Base-by-base conservation (phyloP, 495 filamentous ascomycete species). In the Cercophora scortea region DNA sequence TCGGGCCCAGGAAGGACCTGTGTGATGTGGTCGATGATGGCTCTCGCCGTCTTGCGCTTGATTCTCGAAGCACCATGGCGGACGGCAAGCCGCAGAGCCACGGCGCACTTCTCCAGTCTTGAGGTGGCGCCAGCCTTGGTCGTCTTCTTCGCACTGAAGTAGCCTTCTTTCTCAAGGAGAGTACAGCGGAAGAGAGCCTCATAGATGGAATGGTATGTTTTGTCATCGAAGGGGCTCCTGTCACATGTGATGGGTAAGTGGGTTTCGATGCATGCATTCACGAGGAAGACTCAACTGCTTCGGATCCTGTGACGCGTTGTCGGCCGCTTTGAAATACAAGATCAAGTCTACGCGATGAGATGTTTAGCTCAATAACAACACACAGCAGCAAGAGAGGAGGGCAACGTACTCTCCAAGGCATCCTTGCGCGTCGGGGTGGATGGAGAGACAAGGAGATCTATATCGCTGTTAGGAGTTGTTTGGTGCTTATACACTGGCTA, bases 1-100 rank as follows among this genome's bases (percentile, higher is more conserved):
- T 83, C 79, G 3, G 79, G 67, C 4, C 74, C 71, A 11, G 80
- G 80, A 39, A 97, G 72, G 39, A 79, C 83, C 56, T 96, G 82
- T 16, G 78, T 82, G 52, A 97, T 85, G 65, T 95, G 90, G 44
- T 89, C 84, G 52, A 90, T 72, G 25, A 96, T 65, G 4, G 88
- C 79, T 54, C 83, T 82, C 32, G 91, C 78, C 3, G 90, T 89
- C 62, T 89, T 94, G 43, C 71, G 69, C 63, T 82, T 85, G 54
- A 97, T 61, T 51, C 81, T 85, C 48, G 70, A 67, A 42, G 87
- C 71, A 17, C 86, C 86, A 43, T 82, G 74, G 56, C 85, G 79
- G 42, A 95, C 77, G 36, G 83, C 79, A 2, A 82, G 69, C 18
- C 88, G 84, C 44, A 97, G 65, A 18, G 84, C 82, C 34, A 79